Evolutionary conservation across 306 rosid genomes (phyloP), one percentile per base, ranked within the genome.

Genomic region (Vigna radiata): DNA sequence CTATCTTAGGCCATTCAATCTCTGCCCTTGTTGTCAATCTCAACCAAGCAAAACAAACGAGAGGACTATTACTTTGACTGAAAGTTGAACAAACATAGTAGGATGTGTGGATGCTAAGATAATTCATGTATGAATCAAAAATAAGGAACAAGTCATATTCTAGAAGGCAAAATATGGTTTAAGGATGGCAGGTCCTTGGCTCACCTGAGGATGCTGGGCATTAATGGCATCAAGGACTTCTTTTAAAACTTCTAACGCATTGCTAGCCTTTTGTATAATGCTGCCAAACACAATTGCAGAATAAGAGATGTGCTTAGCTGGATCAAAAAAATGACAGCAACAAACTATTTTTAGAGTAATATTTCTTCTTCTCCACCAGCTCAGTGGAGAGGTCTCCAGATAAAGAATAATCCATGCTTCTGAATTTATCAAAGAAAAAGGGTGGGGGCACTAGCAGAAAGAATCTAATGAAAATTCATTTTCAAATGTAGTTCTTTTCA

Each of bases 221-320:
- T 89, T 89, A 72, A 90, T 83, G 29, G 96, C 95, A 72, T 92
- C 97, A 56, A 91, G 91, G 58, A 94, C 98, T 80, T 94, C 98
- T 77, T 85, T 91, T 62, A 94, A 86, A 72, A 94, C 89, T 76
- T 91, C 91, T 76, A 88, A 84, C 43, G 87, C 94, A 83, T 90
- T 94, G 31, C 82, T 72, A 60, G 98, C 98, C 86, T 90, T 94
- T 75, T 90, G 90, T 77, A 91, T 87, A 74, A 88, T 88, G 87
- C 98, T 91, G 93, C 85, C 83, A 76, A 49, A 79, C 59, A 83
- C 3, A 79, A 78, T 43, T 65, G 37, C 13, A 44, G 41, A 86
- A 66, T 36, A 70, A 79, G 82, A 71, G 44, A 83, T 29, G 31
- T 59, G 46, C 43, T 43, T 56, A 72, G 50, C 41, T 19, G 18